Conservation (phyloP, 2,329 filamentous ascomycete species). For the Grosmannia serpens region DNA sequence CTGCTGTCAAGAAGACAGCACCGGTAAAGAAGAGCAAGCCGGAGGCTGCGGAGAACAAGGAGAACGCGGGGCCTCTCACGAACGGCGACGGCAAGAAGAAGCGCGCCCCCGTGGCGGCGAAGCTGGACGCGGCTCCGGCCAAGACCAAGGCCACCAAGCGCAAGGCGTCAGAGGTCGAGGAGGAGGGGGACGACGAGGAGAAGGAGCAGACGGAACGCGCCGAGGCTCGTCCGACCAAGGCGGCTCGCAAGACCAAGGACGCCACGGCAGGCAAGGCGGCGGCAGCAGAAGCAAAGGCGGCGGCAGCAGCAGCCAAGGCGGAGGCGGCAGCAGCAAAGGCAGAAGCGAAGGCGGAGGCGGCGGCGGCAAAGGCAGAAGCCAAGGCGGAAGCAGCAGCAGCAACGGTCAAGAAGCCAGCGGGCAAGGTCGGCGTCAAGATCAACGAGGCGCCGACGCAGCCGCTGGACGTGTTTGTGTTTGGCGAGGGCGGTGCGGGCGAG, state of each 20-base stretch:
- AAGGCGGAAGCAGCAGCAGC: conserved; percentile 21
- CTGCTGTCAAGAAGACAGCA: conserved; percentile 10
- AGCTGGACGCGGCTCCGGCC: neutral
- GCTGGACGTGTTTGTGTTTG: conserved; percentile 69
- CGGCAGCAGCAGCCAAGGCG: neutral
- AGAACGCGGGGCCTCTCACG: neutral
- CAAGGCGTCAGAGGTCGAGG: conserved; percentile 25
- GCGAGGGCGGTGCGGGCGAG: conserved; percentile 70
- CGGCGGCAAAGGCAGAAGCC: conserved; percentile 8
- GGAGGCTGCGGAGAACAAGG: neutral
- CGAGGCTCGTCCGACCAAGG: neutral
- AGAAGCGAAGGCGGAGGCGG: conserved; percentile 8
- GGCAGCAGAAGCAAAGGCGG: conserved; percentile 8
- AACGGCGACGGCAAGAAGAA: neutral
- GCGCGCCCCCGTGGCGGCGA: neutral
- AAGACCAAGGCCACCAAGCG: neutral
- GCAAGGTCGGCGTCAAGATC: conserved; percentile 28
- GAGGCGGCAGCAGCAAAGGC: neutral
- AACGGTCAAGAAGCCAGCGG: conserved; percentile 27
- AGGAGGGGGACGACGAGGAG: conserved; percentile 16
- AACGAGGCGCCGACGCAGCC: conserved; percentile 51
- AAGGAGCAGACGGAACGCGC: conserved; percentile 7
- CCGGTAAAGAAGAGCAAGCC: conserved; percentile 15
- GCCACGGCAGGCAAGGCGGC: conserved; percentile 27
- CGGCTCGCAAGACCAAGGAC: conserved; percentile 23